phyloP scores from a whole-genome alignment of 2,329 filamentous ascomycete genomes.

The Claviceps digitariae region DNA sequence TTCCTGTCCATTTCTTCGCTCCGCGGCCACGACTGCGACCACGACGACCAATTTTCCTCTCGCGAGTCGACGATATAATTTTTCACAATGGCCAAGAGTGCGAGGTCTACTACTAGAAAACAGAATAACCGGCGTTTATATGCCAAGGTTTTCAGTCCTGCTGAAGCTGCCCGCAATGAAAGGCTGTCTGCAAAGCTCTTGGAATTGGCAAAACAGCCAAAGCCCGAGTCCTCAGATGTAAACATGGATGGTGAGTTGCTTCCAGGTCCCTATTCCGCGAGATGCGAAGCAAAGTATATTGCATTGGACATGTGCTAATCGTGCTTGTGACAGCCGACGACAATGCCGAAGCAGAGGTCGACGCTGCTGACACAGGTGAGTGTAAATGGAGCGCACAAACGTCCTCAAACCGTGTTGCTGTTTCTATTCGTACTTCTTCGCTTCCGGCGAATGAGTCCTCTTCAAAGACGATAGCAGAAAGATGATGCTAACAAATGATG shows the following conservation, averaged over 20 bases:
- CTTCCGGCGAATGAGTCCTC: neutral
- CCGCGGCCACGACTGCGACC: neutral
- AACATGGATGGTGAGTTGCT: constrained; percentile 29
- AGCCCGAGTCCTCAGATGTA: constrained; percentile 42
- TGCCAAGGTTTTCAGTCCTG: constrained; percentile 69
- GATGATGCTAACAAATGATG: constrained; percentile 3
- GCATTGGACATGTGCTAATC: neutral
- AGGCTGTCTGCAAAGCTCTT: constrained; percentile 76
- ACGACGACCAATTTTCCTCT: neutral
- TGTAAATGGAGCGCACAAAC: neutral
- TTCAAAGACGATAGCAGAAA: neutral
- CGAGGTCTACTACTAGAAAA: constrained; percentile 67
- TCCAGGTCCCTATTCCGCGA: neutral
- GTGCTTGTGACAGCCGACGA: constrained; percentile 8
- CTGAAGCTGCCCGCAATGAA: constrained; percentile 64
- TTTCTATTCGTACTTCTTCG: neutral
- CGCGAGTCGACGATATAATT: neutral
- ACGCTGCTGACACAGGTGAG: constrained; percentile 13
- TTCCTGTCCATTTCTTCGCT: neutral
- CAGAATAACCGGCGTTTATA: constrained; percentile 72
- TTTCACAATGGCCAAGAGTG: constrained; percentile 69
- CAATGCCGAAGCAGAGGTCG: constrained; percentile 14
- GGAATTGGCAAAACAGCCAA: constrained; percentile 65
- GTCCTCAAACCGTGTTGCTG: neutral
- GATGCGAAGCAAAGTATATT: neutral